phyloP scores from a whole-genome alignment of 2,329 filamentous ascomycete species.

The Fusarium sp. region DNA sequence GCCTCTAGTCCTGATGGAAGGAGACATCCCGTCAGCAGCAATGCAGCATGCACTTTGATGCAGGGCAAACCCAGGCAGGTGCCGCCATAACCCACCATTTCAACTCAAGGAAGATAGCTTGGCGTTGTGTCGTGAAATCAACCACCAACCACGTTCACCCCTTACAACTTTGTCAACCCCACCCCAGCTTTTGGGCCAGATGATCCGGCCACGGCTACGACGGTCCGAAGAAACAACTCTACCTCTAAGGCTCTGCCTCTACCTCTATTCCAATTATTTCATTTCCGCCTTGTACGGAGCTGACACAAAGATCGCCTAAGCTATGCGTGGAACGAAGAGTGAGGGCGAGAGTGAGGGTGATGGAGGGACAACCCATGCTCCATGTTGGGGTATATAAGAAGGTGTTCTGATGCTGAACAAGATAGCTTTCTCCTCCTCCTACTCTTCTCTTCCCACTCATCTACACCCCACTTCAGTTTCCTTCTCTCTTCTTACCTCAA shows the following conservation, averaged over 20 bases:
- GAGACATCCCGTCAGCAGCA: slow-evolving; percentile 22
- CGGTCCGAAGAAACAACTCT: slow-evolving; percentile 59
- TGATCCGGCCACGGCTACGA: slow-evolving; percentile 61
- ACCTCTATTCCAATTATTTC: neutral
- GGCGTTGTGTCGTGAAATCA: slow-evolving; percentile 10
- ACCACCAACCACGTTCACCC: slow-evolving; percentile 25
- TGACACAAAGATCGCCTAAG: slow-evolving; percentile 39
- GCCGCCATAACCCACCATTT: slow-evolving; percentile 37
- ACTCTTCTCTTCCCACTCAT: slow-evolving; percentile 6
- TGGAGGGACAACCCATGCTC: slow-evolving; percentile 39
- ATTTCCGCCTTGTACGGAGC: slow-evolving; percentile 22
- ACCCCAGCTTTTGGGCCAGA: slow-evolving; percentile 43
- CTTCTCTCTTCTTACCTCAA: slow-evolving; percentile 5
- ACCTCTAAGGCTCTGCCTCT: slow-evolving; percentile 16
- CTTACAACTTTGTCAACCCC: slow-evolving; percentile 38
- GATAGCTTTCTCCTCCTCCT: slow-evolving; percentile 1
- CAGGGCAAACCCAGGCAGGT: slow-evolving; percentile 25
- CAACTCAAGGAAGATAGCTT: slow-evolving; percentile 34
- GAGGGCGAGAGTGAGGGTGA: slow-evolving; percentile 18
- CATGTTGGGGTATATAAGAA: slow-evolving; percentile 47
- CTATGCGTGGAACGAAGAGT: slow-evolving; percentile 28
- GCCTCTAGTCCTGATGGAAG: slow-evolving; percentile 9
- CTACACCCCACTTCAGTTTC: slow-evolving; percentile 8
- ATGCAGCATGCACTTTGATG: slow-evolving; percentile 23
- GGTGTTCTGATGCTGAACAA: slow-evolving; percentile 32